A percentile compares a stretch with the other conserved stretches of the same genome.
Conservation (phyloP, 2,329 filamentous ascomycete genomes). For the Xylaria sp. region DNA sequence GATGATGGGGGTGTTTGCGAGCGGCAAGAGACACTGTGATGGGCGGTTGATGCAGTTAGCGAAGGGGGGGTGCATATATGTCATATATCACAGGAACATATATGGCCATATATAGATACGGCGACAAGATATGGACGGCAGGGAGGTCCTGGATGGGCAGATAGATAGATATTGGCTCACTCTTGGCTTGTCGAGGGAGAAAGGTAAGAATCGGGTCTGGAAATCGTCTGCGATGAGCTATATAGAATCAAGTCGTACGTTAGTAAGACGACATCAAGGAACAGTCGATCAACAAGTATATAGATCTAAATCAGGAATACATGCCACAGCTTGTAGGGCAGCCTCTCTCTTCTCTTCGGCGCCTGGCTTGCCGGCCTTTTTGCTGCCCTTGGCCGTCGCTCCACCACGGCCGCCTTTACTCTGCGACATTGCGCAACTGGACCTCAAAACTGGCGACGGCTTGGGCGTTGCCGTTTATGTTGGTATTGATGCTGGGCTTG, state of each 20-base stretch:
- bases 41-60: constrained; percentile 36
- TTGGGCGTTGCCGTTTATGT: not conserved
- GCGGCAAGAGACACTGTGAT: constrained; percentile 83
- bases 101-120: too few relatives aligned
- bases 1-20: constrained; percentile 94
- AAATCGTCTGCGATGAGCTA: constrained; percentile 94
- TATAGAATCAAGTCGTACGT: not conserved
- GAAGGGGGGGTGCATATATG: not conserved
- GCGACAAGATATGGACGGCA: not conserved
- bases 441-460: not conserved
- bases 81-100: too few relatives aligned
- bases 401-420: constrained; percentile 46
- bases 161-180: constrained; percentile 63
- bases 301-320: constrained; percentile 25
- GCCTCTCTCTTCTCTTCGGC: constrained; percentile 68
- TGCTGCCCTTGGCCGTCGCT: constrained; percentile 61
- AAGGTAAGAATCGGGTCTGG: constrained; percentile 89
- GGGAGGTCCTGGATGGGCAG: not conserved
- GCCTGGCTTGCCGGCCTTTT: constrained; percentile 63
- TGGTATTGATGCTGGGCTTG: not conserved
- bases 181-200: constrained; percentile 88
- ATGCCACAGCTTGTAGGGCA: constrained; percentile 60
- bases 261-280: not conserved
- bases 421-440: constrained; percentile 44
- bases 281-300: not conserved